A percentile compares a stretch with the other conserved stretches of the same genome.
Evolutionary conservation across 1,139 yeast genomes (phyloP).

Genomic region (Taphrina betulina): DNA sequence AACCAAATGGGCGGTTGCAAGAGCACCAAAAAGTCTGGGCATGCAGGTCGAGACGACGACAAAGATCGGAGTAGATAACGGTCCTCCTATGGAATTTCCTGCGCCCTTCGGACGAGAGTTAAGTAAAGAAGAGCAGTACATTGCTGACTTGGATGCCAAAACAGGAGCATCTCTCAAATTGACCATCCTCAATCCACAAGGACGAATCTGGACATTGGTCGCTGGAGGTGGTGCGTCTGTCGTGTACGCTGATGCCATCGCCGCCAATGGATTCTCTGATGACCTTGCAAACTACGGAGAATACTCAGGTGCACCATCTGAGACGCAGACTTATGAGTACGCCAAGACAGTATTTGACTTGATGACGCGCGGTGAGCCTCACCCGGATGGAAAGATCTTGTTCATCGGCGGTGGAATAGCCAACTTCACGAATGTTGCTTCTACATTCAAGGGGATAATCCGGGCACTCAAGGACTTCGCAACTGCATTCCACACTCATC

Average conservation of each 20-base stretch:
- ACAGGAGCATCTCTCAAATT: constrained; percentile 53
- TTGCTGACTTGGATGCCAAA: constrained; percentile 52
- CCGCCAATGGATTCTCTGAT: constrained; percentile 50
- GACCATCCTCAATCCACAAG: constrained; percentile 49
- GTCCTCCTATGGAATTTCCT: constrained; percentile 53
- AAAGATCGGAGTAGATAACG: constrained; percentile 46
- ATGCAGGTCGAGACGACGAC: constrained; percentile 39
- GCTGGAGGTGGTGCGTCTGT: constrained; percentile 54
- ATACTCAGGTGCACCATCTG: constrained; percentile 53
- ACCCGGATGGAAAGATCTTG: constrained; percentile 44
- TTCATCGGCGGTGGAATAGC: constrained; percentile 54
- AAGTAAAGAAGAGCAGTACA: constrained; percentile 51
- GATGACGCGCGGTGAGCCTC: constrained; percentile 50
- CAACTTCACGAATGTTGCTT: constrained; percentile 52
- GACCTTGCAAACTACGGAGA: constrained; percentile 53
- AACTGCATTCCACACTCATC: constrained; percentile 46
- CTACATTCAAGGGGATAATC: constrained; percentile 52
- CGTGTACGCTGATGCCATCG: constrained; percentile 53
- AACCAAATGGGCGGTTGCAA: constrained; percentile 52
- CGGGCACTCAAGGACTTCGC: constrained; percentile 51
- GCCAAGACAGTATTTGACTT: constrained; percentile 52
- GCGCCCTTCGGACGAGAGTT: constrained; percentile 53
- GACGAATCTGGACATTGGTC: constrained; percentile 52
- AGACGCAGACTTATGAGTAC: constrained; percentile 51
- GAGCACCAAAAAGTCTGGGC: constrained; percentile 50